A percentile compares a stretch with the other conserved stretches of the same genome.
phyloP scores from a whole-genome alignment of 306 rosid species.

The Cercis canadensis region DNA sequence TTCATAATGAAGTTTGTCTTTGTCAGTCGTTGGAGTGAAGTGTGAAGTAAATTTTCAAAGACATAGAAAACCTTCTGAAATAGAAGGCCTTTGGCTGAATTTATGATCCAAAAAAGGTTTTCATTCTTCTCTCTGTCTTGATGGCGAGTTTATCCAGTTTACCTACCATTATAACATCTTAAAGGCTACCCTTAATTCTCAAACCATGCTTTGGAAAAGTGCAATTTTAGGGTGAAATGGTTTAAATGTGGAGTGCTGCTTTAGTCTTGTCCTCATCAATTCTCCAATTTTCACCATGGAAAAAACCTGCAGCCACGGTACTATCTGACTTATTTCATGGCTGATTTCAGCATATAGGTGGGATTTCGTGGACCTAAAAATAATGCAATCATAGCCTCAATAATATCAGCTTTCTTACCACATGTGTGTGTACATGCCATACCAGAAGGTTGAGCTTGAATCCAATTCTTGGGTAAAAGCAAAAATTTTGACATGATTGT shows the following conservation, averaged over 20 bases:
- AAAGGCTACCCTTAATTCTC: slow-evolving; percentile 8
- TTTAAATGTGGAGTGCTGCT: too few species aligned
- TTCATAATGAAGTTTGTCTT: too few species aligned
- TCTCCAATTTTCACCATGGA: slow-evolving; percentile 28
- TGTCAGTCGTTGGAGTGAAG: slow-evolving; percentile 24
- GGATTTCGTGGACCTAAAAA: slow-evolving; percentile 21
- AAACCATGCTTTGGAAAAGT: slow-evolving; percentile 35
- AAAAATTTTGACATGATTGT: slow-evolving; percentile 37
- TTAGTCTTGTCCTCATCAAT: too few species aligned
- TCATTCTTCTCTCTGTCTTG: background rate
- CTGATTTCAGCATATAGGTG: background rate
- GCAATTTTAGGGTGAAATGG: too few species aligned
- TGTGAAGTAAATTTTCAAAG: slow-evolving; percentile 14
- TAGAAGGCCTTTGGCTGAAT: too few species aligned
- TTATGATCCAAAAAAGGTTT: too few species aligned
- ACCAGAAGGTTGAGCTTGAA: slow-evolving; percentile 14
- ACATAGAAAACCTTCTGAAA: background rate
- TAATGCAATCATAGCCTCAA: slow-evolving; percentile 2
- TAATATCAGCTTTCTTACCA: too few species aligned
- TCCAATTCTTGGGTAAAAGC: slow-evolving; percentile 46
- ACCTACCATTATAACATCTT: slow-evolving; percentile 21
- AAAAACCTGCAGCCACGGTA: slow-evolving; percentile 4
- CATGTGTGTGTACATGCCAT: background rate
- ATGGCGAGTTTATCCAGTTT: slow-evolving; percentile 24
- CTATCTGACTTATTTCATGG: background rate